Evolutionary conservation across 768 basidiomycete species (phyloP), one percentile per base, ranked within the genome.

Genomic region (Tubosaeta sp.): DNA sequence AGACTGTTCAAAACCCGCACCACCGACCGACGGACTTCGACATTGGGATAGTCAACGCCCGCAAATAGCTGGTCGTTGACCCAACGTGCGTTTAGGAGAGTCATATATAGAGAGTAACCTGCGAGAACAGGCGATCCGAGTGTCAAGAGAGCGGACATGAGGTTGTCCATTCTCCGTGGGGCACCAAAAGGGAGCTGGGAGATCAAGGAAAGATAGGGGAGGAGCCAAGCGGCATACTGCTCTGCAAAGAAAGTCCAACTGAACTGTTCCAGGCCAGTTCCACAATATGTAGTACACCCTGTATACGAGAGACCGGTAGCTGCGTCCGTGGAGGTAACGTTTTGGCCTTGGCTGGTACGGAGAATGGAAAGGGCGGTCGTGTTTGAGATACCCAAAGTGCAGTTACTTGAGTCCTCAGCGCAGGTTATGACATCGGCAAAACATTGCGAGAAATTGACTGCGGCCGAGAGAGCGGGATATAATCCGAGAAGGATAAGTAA

Each of bases 91-190:
- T 35, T 35, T 3, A 35, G 34, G n/a, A 35, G 34, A 6, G 34
- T 35, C 34, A 35, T 35, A 18, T 35, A 35, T n/a, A 35, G n/a
- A 3, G 77, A 77, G 55, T 77, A 79, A 4, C 69, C 72, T 0
- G 77, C 75, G 3, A 79, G 69, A 3, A 60, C 60, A 0, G 77
- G 77, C 0, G 74, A 76, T 1, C 77, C 77, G 19, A 78, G 57
- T 1, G 74, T 71, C 30, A 79, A 61, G 7, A 79, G 13, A 14
- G 69, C 69, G 4, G 75, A 71, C 53, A 69, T 63, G 36, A 77
- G 58, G 48, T 78, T 76, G 9, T 75, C 74, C n/a, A 67, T 54
- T 24, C 59, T 69, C 45, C 69, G 68, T 10, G 55, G 64, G 24
- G n/a, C n/a, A n/a, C n/a, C n/a, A n/a, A n/a, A n/a, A n/a, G n/a